These are phyloP conservation scores for Botrytis deweyae DNA, from an alignment of 2,329 filamentous ascomycete genomes.

Conservation along the genomic window DNA sequence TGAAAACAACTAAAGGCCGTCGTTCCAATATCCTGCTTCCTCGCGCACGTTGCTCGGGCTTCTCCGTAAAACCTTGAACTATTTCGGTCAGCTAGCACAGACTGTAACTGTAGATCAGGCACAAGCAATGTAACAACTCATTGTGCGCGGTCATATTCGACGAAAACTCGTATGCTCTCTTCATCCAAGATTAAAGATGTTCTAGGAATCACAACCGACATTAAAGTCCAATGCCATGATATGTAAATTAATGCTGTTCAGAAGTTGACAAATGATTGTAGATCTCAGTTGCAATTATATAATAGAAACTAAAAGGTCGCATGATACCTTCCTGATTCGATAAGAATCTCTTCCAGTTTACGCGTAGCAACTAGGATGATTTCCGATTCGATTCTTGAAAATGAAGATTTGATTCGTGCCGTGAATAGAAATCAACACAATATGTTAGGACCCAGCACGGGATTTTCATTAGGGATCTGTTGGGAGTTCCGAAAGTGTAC, in stretches of 20 bases:
- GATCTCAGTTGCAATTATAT: slow-evolving; percentile 10
- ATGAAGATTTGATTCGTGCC: slow-evolving; percentile 1
- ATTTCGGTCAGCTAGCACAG: slow-evolving; percentile 3
- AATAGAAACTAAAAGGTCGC: slow-evolving; percentile 6
- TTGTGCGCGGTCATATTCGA: neutral
- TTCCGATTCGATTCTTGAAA: neutral
- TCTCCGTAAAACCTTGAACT: neutral
- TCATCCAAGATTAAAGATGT: neutral
- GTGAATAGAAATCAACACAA: neutral
- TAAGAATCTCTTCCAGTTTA: neutral
- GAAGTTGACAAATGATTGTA: neutral
- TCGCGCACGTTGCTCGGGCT: neutral
- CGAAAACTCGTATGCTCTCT: neutral
- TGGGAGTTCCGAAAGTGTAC: slow-evolving; percentile 3
- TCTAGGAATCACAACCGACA: neutral
- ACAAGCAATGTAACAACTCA: neutral
- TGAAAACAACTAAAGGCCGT: neutral
- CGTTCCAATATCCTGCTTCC: neutral
- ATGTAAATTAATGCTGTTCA: neutral
- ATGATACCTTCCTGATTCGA: slow-evolving; percentile 7
- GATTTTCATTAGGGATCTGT: neutral
- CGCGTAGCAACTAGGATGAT: neutral
- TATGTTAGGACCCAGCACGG: neutral
- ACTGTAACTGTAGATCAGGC: neutral
- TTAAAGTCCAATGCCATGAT: neutral